Conservation (phyloP, 2,329 filamentous ascomycete species). For the Scedosporium boydii region DNA sequence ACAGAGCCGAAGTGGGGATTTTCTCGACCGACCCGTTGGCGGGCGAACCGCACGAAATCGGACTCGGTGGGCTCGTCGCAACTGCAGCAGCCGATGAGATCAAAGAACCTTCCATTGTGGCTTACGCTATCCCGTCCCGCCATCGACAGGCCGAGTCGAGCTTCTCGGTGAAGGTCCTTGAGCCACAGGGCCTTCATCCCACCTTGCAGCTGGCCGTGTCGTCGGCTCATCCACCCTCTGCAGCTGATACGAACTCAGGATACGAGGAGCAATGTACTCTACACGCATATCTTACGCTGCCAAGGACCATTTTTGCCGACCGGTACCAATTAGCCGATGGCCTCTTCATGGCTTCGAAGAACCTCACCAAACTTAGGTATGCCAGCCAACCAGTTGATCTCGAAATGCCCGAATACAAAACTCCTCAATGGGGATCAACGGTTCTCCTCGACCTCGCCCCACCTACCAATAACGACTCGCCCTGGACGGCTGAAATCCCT, state of each 20-base stretch:
- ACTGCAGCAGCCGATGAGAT: slow-evolving; percentile 71
- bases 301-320: slow-evolving; percentile 74
- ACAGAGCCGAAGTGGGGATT: slow-evolving; percentile 72
- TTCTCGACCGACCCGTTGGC: slow-evolving; percentile 53
- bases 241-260: slow-evolving; percentile 28
- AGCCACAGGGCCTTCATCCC: slow-evolving; percentile 75
- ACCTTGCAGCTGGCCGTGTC: slow-evolving; percentile 61
- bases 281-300: slow-evolving; percentile 75
- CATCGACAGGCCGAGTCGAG: slow-evolving; percentile 51
- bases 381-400: slow-evolving; percentile 74
- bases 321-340: slow-evolving; percentile 72
- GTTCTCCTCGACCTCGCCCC: slow-evolving; percentile 65
- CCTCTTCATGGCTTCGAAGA: slow-evolving; percentile 72
- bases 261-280: slow-evolving; percentile 46
- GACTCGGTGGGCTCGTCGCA: slow-evolving; percentile 56
- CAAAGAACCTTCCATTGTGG: slow-evolving; percentile 58
- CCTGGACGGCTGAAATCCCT: slow-evolving; percentile 64
- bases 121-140: slow-evolving; percentile 77
- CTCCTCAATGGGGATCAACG: slow-evolving; percentile 68
- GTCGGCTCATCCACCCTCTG: slow-evolving; percentile 35
- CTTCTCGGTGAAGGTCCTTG: slow-evolving; percentile 56
- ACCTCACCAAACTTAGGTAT: slow-evolving; percentile 58
- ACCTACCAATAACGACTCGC: slow-evolving; percentile 15
- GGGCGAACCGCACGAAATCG: slow-evolving; percentile 62
- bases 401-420: slow-evolving; percentile 78